A percentile compares a stretch with the other conserved stretches of the same genome.
Conservation (phyloP, 169 alveolate species). For the Plasmodium gonderi region DNA sequence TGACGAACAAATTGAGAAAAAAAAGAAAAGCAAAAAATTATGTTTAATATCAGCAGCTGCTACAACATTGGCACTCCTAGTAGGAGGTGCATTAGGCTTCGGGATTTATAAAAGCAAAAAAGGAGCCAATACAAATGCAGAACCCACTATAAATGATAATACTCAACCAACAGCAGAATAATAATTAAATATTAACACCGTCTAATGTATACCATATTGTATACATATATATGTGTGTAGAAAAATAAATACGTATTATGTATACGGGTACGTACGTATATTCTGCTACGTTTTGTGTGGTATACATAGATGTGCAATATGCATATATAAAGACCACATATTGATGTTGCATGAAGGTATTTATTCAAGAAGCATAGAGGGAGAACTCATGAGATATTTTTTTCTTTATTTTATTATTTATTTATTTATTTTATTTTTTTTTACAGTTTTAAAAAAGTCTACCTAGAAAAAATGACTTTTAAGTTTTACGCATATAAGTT, state of each 20-base stretch:
- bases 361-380: not conserved
- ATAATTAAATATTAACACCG: not conserved
- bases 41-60: conserved; percentile 21
- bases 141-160: not conserved
- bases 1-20: conserved; percentile 20
- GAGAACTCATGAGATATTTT: not conserved
- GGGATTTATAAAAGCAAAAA: conserved; percentile 5
- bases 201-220: not conserved
- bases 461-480: not conserved
- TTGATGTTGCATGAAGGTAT: not conserved
- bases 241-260: not conserved
- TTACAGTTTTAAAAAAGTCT: not conserved
- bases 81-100: conserved; percentile 24
- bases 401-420: no score
- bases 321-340: not conserved
- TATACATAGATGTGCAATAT: not conserved
- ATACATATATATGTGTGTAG: not conserved
- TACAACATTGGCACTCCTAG: conserved; percentile 10
- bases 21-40: conserved; percentile 15
- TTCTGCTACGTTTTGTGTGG: no score
- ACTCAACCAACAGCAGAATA: not conserved
- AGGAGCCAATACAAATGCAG: not conserved
- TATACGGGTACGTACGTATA: not conserved
- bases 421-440: no score
- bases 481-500: not conserved